Conservation (phyloP, 108 stramenopile species). For the Nannochloropsis salina region DNA sequence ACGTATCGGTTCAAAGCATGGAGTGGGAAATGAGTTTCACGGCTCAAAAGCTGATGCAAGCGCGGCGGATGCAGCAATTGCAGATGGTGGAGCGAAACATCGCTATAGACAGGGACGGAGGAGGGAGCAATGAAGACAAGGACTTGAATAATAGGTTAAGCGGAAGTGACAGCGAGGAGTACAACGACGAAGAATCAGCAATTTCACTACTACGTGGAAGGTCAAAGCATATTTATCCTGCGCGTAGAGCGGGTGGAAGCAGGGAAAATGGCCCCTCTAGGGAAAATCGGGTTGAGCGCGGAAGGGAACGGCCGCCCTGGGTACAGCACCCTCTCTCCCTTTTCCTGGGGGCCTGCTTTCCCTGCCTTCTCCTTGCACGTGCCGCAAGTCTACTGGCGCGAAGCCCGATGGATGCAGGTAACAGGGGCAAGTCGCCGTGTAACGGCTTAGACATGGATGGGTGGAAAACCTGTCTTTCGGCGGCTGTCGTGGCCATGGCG, state of each 20-base stretch:
- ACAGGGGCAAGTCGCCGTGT: not conserved
- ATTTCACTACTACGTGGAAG: not conserved
- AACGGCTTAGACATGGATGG: not conserved
- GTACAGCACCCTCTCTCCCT: no score
- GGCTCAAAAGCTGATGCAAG: not conserved
- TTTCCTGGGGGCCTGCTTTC: not conserved
- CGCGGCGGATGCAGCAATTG: not conserved
- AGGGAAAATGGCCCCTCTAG: no score
- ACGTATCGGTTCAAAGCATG: not conserved
- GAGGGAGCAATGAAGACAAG: not conserved
- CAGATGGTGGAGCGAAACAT: not conserved
- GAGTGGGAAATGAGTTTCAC: constrained; percentile 6
- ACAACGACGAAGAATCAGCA: not conserved
- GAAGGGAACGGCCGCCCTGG: no score
- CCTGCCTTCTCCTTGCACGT: not conserved
- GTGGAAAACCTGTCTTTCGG: not conserved
- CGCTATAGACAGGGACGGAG: not conserved
- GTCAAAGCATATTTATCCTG: no score
- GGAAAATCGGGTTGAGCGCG: no score
- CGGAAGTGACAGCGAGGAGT: not conserved
- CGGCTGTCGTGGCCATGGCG: not conserved
- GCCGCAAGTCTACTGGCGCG: not conserved
- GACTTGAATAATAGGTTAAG: not conserved
- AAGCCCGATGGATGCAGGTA: not conserved
- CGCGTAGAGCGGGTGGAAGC: no score